Evolutionary conservation across 2,329 filamentous ascomycete species (phyloP).

Genomic region (Bertia moriformis): DNA sequence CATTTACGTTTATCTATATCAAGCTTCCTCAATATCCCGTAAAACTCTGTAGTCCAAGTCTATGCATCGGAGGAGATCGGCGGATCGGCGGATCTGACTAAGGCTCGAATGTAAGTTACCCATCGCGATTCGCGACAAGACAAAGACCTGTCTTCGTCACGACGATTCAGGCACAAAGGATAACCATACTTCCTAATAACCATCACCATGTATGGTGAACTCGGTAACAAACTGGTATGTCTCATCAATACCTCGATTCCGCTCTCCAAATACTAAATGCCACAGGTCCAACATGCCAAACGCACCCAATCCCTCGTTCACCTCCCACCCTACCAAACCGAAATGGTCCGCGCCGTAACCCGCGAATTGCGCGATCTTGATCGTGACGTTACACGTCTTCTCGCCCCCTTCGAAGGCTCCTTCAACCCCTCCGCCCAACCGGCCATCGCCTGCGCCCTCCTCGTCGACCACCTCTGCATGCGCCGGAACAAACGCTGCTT

Average conservation of each 20-base stretch:
- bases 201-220: not conserved
- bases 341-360: constrained; percentile 73
- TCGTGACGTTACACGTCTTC: constrained; percentile 64
- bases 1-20: no score
- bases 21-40: no score
- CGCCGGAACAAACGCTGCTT: constrained; percentile 90
- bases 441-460: constrained; percentile 70
- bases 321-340: constrained; percentile 82
- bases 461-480: constrained; percentile 91
- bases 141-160: no score
- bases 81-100: no score
- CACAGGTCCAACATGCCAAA: constrained; percentile 85
- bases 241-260: not conserved
- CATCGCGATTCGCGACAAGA: no score
- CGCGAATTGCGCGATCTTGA: constrained; percentile 89
- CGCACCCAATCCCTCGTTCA: constrained; percentile 74
- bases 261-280: not conserved
- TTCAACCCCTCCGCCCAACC: constrained; percentile 78
- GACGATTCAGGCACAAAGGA: no score
- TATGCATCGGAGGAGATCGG: no score
- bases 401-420: constrained; percentile 68
- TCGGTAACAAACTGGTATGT: constrained; percentile 1
- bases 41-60: no score
- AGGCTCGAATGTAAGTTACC: no score
- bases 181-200: no score